Evolutionary conservation across 345 rosid species (phyloP), one percentile per base, ranked within the genome.

Genomic region (Corchorus olitorius): DNA sequence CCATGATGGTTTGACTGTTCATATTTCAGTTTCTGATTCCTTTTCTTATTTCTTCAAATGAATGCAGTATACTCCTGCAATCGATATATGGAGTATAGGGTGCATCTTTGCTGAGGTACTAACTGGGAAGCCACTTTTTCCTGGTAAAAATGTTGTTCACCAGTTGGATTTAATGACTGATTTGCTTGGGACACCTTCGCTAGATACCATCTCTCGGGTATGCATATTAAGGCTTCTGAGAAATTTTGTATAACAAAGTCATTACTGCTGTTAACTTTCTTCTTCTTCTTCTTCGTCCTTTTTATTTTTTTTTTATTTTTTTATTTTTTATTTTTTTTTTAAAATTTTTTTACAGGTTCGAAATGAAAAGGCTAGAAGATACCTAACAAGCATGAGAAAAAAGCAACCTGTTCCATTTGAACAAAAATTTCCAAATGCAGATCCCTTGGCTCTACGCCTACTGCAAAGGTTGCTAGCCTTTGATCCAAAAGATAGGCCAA

Each of bases 11-110:
- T 22, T 58, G 59, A 22, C 67, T 46, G 65, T 43, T 73, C 22
- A 73, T 73, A 58, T 34, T 73, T 14, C 55, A 59, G 59, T 19
- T 16, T 73, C 55, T 41, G 43, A 27, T 56, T 33, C 52, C 35
- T 73, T 13, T 46, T 62, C 66, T 73, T 45, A 33, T 56, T 59
- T 15, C 74, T 60, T 73, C 1, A 43, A 59, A 14, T 58, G 27
- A 14, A 73, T 88, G 80, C 91, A 94, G 98, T 94, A 94, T 83
- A 94, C 98, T 41, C 96, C 98, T 17, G 98, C 98, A 70, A 93
- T 94, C 78, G 98, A 94, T 78, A 88, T 94, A 73, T 94, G 98
- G 98, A 89, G 98, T 80, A 94, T 94, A 81, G 98, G 98, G 71
- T 93, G 98, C 88, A 94, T 94, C 81, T 94, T 94, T 76, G 98